Conservation (phyloP, 257 asterid genomes). For the Salvia hispanica region DNA sequence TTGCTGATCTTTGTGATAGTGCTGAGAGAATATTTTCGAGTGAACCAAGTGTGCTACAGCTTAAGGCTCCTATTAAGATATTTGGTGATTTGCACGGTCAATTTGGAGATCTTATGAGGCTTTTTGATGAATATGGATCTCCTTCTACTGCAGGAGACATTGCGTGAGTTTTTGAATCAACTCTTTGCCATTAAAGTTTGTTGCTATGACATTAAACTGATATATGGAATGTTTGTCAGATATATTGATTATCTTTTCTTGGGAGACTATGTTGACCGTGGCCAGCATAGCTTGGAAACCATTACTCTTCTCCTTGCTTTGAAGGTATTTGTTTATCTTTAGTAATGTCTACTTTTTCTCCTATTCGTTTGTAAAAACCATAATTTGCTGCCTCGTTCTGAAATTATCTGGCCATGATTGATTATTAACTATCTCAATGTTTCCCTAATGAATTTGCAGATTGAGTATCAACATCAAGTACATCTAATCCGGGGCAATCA, state of each 20-base stretch:
- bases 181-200: conserved; percentile 14
- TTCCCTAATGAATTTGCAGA: conserved; percentile 48
- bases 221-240: conserved; percentile 48
- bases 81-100: conserved; percentile 99
- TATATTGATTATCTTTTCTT: conserved; percentile 95
- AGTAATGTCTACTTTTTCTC: conserved; percentile 2
- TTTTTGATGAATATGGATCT: conserved; percentile 93
- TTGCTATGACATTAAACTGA: conserved; percentile 35
- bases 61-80: conserved; percentile 93
- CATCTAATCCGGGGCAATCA: conserved; percentile 97
- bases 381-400: conserved; percentile 1
- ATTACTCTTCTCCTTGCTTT: conserved; percentile 90
- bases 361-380: neutral
- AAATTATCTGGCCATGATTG: neutral
- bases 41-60: conserved; percentile 93
- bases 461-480: conserved; percentile 81
- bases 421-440: neutral
- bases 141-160: conserved; percentile 98
- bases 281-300: conserved; percentile 98
- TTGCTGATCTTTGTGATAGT: conserved; percentile 95
- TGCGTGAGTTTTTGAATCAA: conserved; percentile 54
- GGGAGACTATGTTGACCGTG: conserved; percentile 99
- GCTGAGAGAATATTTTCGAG: conserved; percentile 93
- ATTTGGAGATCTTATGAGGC: conserved; percentile 99
- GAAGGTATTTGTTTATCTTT: conserved; percentile 54